Evolutionary conservation across 305 asterid species (phyloP).

Genomic region (Fraxinus greggii): DNA sequence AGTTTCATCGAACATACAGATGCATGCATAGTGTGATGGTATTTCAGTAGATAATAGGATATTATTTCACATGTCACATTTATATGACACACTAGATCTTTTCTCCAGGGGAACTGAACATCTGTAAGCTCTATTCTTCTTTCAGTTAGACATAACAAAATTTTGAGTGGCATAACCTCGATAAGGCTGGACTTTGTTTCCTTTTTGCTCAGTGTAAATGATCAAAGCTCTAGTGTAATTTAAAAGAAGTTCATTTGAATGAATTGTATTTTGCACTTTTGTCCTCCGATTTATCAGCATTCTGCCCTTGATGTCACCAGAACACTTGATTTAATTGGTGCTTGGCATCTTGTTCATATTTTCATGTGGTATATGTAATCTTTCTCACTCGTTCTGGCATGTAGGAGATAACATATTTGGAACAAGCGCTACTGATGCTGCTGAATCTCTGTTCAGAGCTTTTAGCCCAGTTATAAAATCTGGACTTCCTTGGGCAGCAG

Average conservation of each 20-base stretch:
- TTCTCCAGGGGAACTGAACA: background rate
- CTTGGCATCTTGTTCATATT: background rate
- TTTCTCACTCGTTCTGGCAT: slow-evolving; percentile 25
- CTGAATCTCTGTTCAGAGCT: slow-evolving; percentile 73
- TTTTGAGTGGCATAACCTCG: background rate
- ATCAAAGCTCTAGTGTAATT: background rate
- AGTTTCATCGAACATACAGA: background rate
- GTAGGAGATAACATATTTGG: slow-evolving; percentile 94
- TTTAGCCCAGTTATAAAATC: slow-evolving; percentile 63
- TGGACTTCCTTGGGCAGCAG: slow-evolving; percentile 89
- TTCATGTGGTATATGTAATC: slow-evolving; percentile 4
- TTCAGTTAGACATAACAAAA: background rate
- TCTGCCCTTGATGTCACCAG: background rate
- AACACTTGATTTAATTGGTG: background rate
- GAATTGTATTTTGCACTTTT: background rate
- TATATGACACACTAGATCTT: background rate
- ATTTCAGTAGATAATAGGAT: background rate
- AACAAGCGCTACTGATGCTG: slow-evolving; percentile 73
- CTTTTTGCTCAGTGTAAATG: background rate
- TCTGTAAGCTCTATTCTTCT: background rate
- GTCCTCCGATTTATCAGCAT: background rate
- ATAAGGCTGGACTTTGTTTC: background rate
- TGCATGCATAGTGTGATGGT: background rate
- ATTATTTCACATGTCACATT: background rate
- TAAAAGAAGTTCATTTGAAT: background rate